Base-by-base conservation (phyloP, 148 eudicot genomes). In the Bassia scoparia region DNA sequence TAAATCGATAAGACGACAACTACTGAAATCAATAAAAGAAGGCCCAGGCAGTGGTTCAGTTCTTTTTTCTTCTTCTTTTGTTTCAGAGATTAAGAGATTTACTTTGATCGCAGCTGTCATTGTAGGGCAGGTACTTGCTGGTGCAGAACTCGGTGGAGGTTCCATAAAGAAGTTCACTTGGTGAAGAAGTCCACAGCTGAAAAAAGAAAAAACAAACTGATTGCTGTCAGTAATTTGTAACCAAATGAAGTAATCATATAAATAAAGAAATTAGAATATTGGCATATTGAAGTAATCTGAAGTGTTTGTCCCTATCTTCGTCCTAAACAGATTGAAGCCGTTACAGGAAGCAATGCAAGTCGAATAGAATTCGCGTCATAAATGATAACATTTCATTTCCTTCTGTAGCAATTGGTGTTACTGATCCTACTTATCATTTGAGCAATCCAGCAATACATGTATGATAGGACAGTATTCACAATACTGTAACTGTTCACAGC, bases 21-120 rank as follows among this genome's bases (percentile, higher is more conserved):
- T 27, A 26, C 5, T 35, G 16, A 8, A 41, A 16, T 73, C 31
- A 56, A 31, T 46, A 74, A 35, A 58, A n/a, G 10, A 53, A 44
- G 41, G 31, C 7, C 7, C 30, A 29, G 26, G 14, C 3, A 46
- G 18, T 16, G 44, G 50, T 55, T 38, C 24, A n/a, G 20, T 21
- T 30, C 29, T 55, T 70, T 60, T 33, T 38, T n/a, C n/a, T n/a
- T n/a, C n/a, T n/a, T n/a, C n/a, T n/a, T n/a, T n/a, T n/a, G n/a
- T n/a, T 52, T 81, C 86, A 74, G 65, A 61, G 69, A 68, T 50
- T 30, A 73, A 50, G 74, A 73, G 29, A 68, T 20, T 38, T 91
- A 94, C 98, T 91, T 94, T 71, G 97, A 95, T 74, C 98, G n/a
- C 97, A 31, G 98, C 98, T 74, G 98, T 81, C 98, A 94, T 94